Evolutionary conservation across 148 eudicot genomes (phyloP).

Genomic region (Mesembryanthemum crystallinum): DNA sequence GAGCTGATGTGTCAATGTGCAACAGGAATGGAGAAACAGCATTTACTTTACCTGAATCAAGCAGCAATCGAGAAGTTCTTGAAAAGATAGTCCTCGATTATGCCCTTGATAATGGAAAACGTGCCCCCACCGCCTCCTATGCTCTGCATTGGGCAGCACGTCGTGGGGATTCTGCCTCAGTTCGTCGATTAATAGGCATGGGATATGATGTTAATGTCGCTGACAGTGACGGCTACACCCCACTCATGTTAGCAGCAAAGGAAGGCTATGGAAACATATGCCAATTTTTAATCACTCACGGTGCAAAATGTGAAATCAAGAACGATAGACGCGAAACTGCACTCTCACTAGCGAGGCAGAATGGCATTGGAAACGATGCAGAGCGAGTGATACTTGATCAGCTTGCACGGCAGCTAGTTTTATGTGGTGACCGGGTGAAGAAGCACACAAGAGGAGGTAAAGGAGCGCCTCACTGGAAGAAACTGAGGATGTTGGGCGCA

Average conservation of each 20-base stretch:
- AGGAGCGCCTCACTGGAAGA: constrained; percentile 54
- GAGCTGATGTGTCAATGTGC: constrained; percentile 41
- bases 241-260: constrained; percentile 37
- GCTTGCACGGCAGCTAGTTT: constrained; percentile 53
- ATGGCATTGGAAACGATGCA: constrained; percentile 40
- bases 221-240: constrained; percentile 36
- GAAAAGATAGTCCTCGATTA: constrained; percentile 40
- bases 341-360: constrained; percentile 32
- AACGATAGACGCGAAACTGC: constrained; percentile 32
- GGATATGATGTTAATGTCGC: constrained; percentile 31
- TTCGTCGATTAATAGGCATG: constrained; percentile 24
- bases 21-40: constrained; percentile 39
- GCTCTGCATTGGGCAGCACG: constrained; percentile 36
- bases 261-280: constrained; percentile 35
- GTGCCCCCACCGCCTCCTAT: constrained; percentile 24
- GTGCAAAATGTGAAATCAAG: constrained; percentile 33
- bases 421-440: constrained; percentile 45
- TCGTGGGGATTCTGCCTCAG: constrained; percentile 30
- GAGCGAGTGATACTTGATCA: constrained; percentile 52
- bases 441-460: constrained; percentile 64
- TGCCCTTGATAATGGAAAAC: constrained; percentile 31
- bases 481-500: constrained; percentile 42
- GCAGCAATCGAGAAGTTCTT: constrained; percentile 38
- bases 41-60: constrained; percentile 25
- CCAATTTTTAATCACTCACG: constrained; percentile 35